Base-by-base conservation (phyloP, 352 stramenopile species). In the Elongisporangium anandrum region DNA sequence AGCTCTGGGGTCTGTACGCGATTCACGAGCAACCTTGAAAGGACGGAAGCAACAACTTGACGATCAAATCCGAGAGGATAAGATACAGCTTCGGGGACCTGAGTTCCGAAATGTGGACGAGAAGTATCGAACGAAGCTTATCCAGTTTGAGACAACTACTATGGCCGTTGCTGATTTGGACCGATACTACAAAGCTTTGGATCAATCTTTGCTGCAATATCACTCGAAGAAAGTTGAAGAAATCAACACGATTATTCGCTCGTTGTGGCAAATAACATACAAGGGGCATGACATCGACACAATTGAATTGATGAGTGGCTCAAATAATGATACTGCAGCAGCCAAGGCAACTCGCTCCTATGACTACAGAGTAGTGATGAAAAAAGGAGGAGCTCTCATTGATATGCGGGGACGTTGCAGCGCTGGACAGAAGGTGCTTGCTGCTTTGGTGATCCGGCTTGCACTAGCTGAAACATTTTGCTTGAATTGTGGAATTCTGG, bases 301-400 rank as follows among this genome's bases (percentile, higher is more conserved):
- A 17, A 99, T 99, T 71, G 90, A 99, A 75, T 92, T 99, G 21
- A 81, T 98, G 39, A 98, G 90, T 17, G 96, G 95, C 23, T 85
- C 98, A 69, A 88, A 98, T 21, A 69, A 75, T 5, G 88, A 85
- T 5, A 61, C 70, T 5, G 68, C 69, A 3, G 41, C 57, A 19
- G 69, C 77, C 20, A 87, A 87, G 61, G 77, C 76, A 26, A 63
- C 77, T 26, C 72, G 89, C 6, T 97, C 82, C 17, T 99, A 99
- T 74, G 99, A 99, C 67, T 99, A 99, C 68, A 89, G 97, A 26
- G 97, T 99, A 39, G 95, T 99, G 9, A 99, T 99, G 98, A 95
- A 90, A 50, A 99, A 99, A 61, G 88, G 75, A 19, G 90, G 83
- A 4, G 90, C 92, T 17, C 69, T 96, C 38, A 92, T 99, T 58